Evolutionary conservation across 257 asterid genomes (phyloP).

Genomic region (Solanum clarkiae): DNA sequence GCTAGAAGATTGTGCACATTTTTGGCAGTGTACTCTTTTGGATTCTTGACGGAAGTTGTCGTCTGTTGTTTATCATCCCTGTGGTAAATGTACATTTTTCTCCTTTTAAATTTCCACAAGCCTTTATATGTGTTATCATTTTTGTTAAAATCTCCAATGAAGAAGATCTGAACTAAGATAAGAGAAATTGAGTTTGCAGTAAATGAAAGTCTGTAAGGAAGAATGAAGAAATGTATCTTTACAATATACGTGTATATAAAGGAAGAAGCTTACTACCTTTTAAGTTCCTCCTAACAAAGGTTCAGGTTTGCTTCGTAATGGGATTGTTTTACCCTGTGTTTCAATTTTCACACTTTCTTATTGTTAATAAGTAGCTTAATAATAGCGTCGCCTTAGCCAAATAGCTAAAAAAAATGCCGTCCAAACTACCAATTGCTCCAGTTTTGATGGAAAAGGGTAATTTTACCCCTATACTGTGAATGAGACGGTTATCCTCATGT

Average conservation of each 20-base stretch:
- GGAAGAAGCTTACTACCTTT: not conserved
- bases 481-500: too few relatives aligned
- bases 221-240: not conserved
- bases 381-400: too few relatives aligned
- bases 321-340: too few relatives aligned
- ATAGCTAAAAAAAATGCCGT: too few relatives aligned
- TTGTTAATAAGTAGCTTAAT: too few relatives aligned
- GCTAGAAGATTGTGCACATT: not conserved
- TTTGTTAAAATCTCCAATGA: not conserved
- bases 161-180: not conserved
- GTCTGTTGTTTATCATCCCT: not conserved
- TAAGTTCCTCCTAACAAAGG: not conserved
- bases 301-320: not conserved
- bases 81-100: not conserved
- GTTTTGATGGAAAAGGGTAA: too few relatives aligned
- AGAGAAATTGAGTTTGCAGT: not conserved
- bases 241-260: not conserved
- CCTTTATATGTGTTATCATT: not conserved
- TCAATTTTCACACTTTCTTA: too few relatives aligned
- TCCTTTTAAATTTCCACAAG: not conserved
- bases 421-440: too few relatives aligned
- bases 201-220: not conserved
- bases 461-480: too few relatives aligned
- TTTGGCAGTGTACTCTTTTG: not conserved
- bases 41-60: slow-evolving; percentile 7